Conservation (phyloP, 345 rosid genomes). For the Gossypium rotundifolium region DNA sequence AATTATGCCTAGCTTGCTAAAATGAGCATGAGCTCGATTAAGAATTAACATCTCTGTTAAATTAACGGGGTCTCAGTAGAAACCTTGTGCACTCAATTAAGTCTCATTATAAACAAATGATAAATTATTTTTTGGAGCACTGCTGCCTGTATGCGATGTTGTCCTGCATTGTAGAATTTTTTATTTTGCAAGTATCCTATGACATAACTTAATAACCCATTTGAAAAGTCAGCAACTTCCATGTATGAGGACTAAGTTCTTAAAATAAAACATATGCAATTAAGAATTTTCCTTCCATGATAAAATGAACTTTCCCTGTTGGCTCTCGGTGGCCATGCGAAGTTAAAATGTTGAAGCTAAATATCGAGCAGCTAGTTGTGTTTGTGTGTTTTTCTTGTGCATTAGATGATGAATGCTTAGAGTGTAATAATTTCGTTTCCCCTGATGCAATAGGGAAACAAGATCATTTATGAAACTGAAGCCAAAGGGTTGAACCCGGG, state of each 20-base stretch:
- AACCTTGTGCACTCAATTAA: background rate
- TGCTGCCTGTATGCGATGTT: background rate
- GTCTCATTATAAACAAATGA: background rate
- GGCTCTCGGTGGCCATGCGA: background rate
- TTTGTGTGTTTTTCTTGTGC: slow-evolving; percentile 4
- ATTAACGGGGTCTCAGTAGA: background rate
- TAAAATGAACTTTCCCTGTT: background rate
- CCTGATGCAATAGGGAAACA: slow-evolving; percentile 20
- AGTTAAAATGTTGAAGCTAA: background rate
- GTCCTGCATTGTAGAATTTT: background rate
- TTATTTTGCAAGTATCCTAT: background rate
- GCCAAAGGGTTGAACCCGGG: slow-evolving; percentile 59
- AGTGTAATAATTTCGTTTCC: background rate
- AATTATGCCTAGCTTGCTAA: background rate
- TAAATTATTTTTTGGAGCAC: background rate
- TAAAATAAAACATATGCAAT: background rate
- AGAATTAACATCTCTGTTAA: background rate
- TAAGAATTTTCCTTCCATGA: background rate
- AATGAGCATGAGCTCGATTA: background rate
- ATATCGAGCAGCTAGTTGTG: background rate
- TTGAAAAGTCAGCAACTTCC: background rate
- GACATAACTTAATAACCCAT: background rate
- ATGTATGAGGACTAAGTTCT: background rate
- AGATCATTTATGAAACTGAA: slow-evolving; percentile 16
- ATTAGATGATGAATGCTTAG: background rate